Conservation (phyloP, 169 alveolate species). For the Sarcocystis neurona region DNA sequence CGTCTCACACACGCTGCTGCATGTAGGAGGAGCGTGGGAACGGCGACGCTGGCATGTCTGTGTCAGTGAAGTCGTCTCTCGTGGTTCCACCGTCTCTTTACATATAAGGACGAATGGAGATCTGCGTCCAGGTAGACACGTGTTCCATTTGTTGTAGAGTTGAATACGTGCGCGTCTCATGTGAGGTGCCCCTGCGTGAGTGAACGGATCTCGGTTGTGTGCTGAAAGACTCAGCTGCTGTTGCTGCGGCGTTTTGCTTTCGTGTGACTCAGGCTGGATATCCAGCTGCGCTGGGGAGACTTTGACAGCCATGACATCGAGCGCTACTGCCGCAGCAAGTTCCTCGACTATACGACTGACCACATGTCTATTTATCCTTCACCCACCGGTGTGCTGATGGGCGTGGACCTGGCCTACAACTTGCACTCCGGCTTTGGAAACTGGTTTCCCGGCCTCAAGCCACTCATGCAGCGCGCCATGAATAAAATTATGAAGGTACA, state of each 20-base stretch:
- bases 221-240: not conserved
- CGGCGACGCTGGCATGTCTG: slow-evolving; percentile 33
- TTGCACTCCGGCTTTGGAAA: slow-evolving; percentile 99
- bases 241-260: not conserved
- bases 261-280: slow-evolving; percentile 95
- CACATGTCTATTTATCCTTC: slow-evolving; percentile 98
- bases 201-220: not conserved
- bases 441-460: slow-evolving; percentile 98
- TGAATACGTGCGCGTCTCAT: no score
- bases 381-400: slow-evolving; percentile 98
- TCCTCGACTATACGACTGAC: slow-evolving; percentile 99
- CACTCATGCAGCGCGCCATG: slow-evolving; percentile 96
- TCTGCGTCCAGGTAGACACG: not conserved
- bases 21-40: no score
- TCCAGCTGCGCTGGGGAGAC: slow-evolving; percentile 99
- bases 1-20: no score
- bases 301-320: slow-evolving; percentile 99
- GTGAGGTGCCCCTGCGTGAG: not conserved
- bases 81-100: not conserved
- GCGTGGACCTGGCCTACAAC: slow-evolving; percentile 98
- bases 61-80: not conserved
- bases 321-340: slow-evolving; percentile 98
- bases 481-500: slow-evolving; percentile 96
- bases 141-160: not conserved
- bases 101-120: not conserved